Evolutionary conservation across 1,139 yeast genomes (phyloP), one percentile per base, ranked within the genome.

Genomic region (Blastobotrys apis): DNA sequence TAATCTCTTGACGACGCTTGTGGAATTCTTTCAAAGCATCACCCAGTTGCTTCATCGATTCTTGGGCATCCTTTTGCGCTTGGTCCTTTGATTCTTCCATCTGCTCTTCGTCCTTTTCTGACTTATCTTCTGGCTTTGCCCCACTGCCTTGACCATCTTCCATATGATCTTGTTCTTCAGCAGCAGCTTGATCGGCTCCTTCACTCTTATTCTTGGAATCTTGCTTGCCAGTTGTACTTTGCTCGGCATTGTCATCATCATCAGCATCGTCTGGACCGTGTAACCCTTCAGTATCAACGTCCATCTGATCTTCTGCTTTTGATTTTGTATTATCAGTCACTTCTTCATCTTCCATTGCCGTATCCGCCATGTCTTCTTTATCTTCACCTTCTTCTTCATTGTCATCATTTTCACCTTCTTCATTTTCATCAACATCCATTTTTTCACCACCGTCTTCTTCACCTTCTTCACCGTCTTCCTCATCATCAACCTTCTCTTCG

Each of bases 1-100:
- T 72, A 51, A 90, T 90, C 57, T 88, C 97, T 63, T 85, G 88
- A 53, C 85, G 80, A 58, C 96, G 83, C 62, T 88, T 84, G 62
- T 90, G 94, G 68, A 84, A 92, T 61, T 90, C 96, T 60, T 88
- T 85, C 63, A 88, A 65, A 0, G 95, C 79, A 62, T 90, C 97
- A 44, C 97, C 97, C 20, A 92, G 72, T 60, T 88, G 88, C 61
- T 84, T 84, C 65, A 90, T 71, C 0, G 94, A 79, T 56, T 88
- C 94, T 46, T 76, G 75, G n/a, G 88, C 92, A 55, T 77, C 77
- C 44, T 84, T 81, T 47, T 85, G 72, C 9, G 86, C 81, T 19
- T 74, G 70, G 51, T 85, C 94, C 37, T 72, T 73, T n/a, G 64
- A 53, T 6, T 41, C 47, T 4, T 39, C 59, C 56, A 34, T 63